phyloP scores from a whole-genome alignment of 2,329 filamentous ascomycete genomes.

The Raffaelea arxii region DNA sequence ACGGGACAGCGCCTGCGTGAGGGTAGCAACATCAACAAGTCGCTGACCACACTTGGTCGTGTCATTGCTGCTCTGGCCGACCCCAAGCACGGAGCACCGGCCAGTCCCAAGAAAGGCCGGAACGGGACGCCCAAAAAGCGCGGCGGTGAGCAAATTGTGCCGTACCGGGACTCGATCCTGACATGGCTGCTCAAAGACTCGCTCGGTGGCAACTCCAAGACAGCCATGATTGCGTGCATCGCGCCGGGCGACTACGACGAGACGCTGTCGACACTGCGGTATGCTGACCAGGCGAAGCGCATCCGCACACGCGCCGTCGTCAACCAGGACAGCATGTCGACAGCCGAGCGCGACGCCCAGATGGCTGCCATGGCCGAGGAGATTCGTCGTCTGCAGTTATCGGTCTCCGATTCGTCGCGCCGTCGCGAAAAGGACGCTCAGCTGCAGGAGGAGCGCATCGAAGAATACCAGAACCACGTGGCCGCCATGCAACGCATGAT shows the following conservation, averaged over 20 bases:
- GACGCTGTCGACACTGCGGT: constrained; percentile 88
- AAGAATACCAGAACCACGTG: constrained; percentile 91
- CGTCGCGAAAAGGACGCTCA: constrained; percentile 63
- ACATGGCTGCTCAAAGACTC: constrained; percentile 91
- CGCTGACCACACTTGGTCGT: constrained; percentile 84
- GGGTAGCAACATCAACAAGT: constrained; percentile 98
- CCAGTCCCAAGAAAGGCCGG: too few relatives aligned
- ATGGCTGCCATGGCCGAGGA: constrained; percentile 93
- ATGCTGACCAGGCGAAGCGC: constrained; percentile 94
- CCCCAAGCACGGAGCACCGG: constrained; percentile 62
- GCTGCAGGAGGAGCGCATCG: constrained; percentile 71
- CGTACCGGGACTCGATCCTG: constrained; percentile 81
- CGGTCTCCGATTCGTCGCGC: constrained; percentile 52
- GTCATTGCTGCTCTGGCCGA: constrained; percentile 87
- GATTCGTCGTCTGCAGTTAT: constrained; percentile 77
- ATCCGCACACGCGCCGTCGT: constrained; percentile 91
- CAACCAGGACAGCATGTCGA: constrained; percentile 90
- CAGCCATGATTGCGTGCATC: constrained; percentile 98
- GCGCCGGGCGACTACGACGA: constrained; percentile 94
- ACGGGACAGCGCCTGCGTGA: constrained; percentile 85
- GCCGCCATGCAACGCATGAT: constrained; percentile 86
- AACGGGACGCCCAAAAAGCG: constrained; percentile 52
- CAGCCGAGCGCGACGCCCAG: constrained; percentile 88
- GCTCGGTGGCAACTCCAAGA: constrained; percentile 93
- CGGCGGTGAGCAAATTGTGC: constrained; percentile 60